Evolutionary conservation across 441 rosid genomes (phyloP).

Genomic region (Syzygium syzygioides): DNA sequence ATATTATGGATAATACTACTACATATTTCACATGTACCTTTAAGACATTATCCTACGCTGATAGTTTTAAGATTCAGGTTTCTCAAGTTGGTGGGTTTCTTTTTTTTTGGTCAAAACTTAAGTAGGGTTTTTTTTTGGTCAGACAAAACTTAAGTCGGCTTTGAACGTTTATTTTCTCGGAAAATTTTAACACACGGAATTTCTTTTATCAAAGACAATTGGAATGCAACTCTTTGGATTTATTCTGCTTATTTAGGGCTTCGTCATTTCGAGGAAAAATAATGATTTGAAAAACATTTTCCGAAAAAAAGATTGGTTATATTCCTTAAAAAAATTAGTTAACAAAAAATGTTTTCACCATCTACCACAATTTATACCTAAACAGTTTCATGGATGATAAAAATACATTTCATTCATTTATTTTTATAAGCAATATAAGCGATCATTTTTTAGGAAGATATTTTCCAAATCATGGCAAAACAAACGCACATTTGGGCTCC

Average conservation of each 20-base stretch:
- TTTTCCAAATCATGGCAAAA: too few relatives aligned
- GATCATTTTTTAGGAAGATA: not conserved
- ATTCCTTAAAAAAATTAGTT: not conserved
- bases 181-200: not conserved
- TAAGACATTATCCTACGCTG: not conserved
- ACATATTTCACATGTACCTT: not conserved
- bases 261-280: not conserved
- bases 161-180: not conserved
- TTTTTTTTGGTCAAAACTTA: too few relatives aligned
- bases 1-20: not conserved
- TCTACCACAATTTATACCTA: not conserved
- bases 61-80: not conserved
- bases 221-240: not conserved
- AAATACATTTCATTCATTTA: not conserved
- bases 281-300: not conserved
- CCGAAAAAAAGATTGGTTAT: not conserved
- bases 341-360: not conserved
- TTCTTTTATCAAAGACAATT: not conserved
- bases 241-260: not conserved
- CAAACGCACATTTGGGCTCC: too few relatives aligned
- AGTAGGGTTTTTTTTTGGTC: too few relatives aligned
- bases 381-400: not conserved
- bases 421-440: not conserved
- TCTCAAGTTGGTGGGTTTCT: not conserved
- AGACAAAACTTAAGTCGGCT: not conserved